Base-by-base conservation (phyloP, 2,329 filamentous ascomycete genomes). In the Periconia digitata region DNA sequence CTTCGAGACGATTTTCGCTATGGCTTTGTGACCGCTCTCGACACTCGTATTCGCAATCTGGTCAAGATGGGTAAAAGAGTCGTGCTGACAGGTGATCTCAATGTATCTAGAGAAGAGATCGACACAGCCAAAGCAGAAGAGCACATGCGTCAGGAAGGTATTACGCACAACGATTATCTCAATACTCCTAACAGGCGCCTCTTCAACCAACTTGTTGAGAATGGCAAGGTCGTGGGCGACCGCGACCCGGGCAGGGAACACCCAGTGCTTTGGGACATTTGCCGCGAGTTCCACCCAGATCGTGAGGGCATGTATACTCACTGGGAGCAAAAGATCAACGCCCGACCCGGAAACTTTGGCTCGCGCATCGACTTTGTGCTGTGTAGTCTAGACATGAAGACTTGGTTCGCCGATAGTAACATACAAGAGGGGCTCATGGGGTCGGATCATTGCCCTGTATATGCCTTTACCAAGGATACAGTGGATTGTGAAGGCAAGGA, bases 401-500 rank as follows among this genome's bases (percentile, higher is more conserved):
- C 81, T 43, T 96, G 92, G 90, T 88, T 96, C 62, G 77, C 75
- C 21, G 83, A 85, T 37, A 83, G 90, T 6, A 85, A 96, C 61
- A 97, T 97, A 24, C 94, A 97, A 67, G 90, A 96, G 71, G 92
- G 92, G 0, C 75, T 97, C 18, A 87, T 95, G 75, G 94, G 94
- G 0, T 97, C 92, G 1, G 94, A 99, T 65, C 94, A 99, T 70
- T 99, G 94, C 61, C 94, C 94, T 0, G 92, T 97, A 1, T 97
- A 87, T 68, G 90, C 86, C 1, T 79, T 81, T 2, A 76, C 95
- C 20, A 83, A 85, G 16, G 83, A 92, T 29, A 75, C 64, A 2
- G 81, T 96, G 2, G 61, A 64, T 0, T 56, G 80, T 6, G 70
- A 78, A 13, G 79, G 75, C 1, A 61, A 74, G 38, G 70, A 81